phyloP scores from a whole-genome alignment of 306 rosid species.

The Medicago truncatula region DNA sequence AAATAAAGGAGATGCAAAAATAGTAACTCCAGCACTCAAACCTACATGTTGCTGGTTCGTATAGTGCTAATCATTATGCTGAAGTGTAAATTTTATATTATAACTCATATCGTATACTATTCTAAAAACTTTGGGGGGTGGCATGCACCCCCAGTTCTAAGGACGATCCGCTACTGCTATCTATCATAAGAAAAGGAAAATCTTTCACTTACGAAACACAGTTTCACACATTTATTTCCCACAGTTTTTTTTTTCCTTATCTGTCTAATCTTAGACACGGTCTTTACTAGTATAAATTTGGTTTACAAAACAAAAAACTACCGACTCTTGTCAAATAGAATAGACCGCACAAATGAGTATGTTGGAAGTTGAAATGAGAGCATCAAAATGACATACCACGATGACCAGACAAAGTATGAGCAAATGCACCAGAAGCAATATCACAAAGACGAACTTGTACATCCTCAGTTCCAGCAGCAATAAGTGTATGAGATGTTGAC shows the following conservation, averaged over 20 bases:
- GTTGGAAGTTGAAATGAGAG: neutral
- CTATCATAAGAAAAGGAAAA: neutral
- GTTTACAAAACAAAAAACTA: neutral
- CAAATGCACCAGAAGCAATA: conserved; percentile 87
- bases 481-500: conserved; percentile 87
- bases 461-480: conserved; percentile 94
- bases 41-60: neutral
- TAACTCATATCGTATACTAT: neutral
- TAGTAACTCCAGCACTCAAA: neutral
- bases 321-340: conserved; percentile 12
- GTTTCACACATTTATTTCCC: neutral
- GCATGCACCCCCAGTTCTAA: neutral
- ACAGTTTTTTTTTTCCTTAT: neutral
- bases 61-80: neutral
- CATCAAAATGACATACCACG: conserved; percentile 65
- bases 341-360: neutral
- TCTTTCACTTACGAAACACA: neutral
- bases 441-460: conserved; percentile 99
- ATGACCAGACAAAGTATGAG: conserved; percentile 94
- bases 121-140: neutral
- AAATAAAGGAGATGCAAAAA: neutral
- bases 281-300: neutral
- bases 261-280: too few species aligned
- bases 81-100: neutral
- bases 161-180: neutral